phyloP scores from a whole-genome alignment of 352 stramenopile species.

The Phytophthora palmivora region DNA sequence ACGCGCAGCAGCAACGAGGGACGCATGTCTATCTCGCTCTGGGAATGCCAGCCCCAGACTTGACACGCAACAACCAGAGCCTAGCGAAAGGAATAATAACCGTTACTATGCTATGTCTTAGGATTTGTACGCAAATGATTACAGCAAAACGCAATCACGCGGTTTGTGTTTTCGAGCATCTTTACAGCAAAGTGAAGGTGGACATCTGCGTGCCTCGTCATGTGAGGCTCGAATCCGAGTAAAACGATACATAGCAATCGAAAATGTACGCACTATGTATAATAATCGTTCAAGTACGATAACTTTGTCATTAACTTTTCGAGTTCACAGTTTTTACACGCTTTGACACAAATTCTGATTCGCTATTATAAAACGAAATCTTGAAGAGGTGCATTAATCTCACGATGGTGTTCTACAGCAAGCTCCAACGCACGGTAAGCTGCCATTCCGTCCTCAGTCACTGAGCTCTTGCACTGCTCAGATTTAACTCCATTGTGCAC shows the following conservation, averaged over 20 bases:
- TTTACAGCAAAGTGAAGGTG: background rate
- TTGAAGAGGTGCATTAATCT: no score
- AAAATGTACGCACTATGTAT: no score
- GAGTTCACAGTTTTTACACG: background rate
- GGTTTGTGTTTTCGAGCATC: constrained; percentile 8
- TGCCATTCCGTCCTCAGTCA: no score
- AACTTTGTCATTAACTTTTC: background rate
- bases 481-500: no score
- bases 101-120: constrained; percentile 7
- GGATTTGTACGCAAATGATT: constrained; percentile 9
- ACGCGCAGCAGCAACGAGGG: constrained; percentile 27
- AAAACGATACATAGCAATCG: no score
- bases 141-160: constrained; percentile 5
- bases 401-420: no score
- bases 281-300: background rate
- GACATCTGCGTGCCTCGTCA: background rate
- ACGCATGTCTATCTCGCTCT: constrained; percentile 44
- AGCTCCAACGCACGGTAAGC: no score
- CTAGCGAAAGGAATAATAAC: constrained; percentile 4
- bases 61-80: constrained; percentile 1
- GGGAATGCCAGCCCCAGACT: constrained; percentile 33
- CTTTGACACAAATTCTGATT: background rate
- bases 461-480: no score
- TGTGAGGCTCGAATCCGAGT: no score
- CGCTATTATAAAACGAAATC: background rate